Evolutionary conservation across 2,329 filamentous ascomycete species (phyloP), one percentile per base, ranked within the genome.

Genomic region (Aspergillus sp.): DNA sequence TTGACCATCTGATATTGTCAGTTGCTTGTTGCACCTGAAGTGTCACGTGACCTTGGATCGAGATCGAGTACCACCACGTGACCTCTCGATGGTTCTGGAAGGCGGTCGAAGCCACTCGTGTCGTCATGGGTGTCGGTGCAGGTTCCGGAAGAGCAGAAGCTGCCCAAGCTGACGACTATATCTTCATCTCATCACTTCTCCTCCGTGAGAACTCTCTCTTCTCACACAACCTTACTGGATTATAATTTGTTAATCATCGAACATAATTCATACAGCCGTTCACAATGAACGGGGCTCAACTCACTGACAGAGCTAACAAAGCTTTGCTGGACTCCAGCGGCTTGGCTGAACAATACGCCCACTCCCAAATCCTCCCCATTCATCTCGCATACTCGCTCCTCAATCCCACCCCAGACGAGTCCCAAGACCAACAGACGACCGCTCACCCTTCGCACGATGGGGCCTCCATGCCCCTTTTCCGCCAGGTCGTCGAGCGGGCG

Each of bases 301-400:
- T 97, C 71, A 99, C 94, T 61, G 93, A 97, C 76, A 81, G 89
- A 76, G 94, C 90, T 61, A 89, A 92, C 70, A 90, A 93, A 78
- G 89, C 93, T 66, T 81, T 99, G 69, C 85, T 89, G 66, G 91
- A 97, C 72, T 89, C 92, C 72, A 92, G 94, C 80, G 80, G 83
- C 55, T 81, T 97, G 64, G 91, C 93, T 61, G 86, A 91, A 73
- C 88, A 94, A 77, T 96, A 97, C 71, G 85, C 85, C 36, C 94
- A 99, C 77, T 87, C 91, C 38, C 93, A 99, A 73, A 85, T 97
- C 56, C 81, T 92, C 50, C 94, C 94, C 14, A 76, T 97, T 55
- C 94, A 99, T 72, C 83, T 99, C 49, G 92, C 92, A 42, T 88
- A 77, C 20, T 64, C 74, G 5, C 67, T 79, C 9, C 71, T 79